Evolutionary conservation across 768 basidiomycete genomes (phyloP).

Genomic region (Epithele typhae): DNA sequence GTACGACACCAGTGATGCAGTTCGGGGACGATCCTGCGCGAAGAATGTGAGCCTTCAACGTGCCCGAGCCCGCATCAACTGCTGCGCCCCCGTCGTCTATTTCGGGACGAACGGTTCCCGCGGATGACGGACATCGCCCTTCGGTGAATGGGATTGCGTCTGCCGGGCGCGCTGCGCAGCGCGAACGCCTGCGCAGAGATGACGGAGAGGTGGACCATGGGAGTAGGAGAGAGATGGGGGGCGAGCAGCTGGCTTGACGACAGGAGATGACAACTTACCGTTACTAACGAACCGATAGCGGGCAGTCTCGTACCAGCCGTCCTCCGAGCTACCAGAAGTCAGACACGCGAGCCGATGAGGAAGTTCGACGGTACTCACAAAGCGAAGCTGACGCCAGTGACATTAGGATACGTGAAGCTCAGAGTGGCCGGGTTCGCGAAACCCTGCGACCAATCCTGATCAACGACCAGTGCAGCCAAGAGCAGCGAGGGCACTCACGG

Average conservation of each 20-base stretch:
- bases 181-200: no score
- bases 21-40: constrained; percentile 68
- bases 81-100: no score
- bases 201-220: no score
- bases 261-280: constrained; percentile 43
- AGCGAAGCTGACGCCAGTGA: constrained; percentile 83
- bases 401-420: constrained; percentile 80
- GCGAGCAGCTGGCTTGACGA: no score
- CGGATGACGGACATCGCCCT: neutral
- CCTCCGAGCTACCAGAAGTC: constrained; percentile 46
- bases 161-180: no score
- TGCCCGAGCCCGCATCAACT: no score
- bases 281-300: constrained; percentile 89
- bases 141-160: no score
- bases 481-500: constrained; percentile 50
- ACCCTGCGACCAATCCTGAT: constrained; percentile 42
- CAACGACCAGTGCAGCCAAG: neutral
- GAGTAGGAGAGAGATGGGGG: neutral
- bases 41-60: no score
- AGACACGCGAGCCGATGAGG: neutral
- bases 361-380: constrained; percentile 57
- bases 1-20: constrained; percentile 86
- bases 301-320: constrained; percentile 83
- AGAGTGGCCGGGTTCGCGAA: constrained; percentile 83
- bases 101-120: no score